Base-by-base conservation (phyloP, 257 asterid species). In the Nicotiana paniculata region DNA sequence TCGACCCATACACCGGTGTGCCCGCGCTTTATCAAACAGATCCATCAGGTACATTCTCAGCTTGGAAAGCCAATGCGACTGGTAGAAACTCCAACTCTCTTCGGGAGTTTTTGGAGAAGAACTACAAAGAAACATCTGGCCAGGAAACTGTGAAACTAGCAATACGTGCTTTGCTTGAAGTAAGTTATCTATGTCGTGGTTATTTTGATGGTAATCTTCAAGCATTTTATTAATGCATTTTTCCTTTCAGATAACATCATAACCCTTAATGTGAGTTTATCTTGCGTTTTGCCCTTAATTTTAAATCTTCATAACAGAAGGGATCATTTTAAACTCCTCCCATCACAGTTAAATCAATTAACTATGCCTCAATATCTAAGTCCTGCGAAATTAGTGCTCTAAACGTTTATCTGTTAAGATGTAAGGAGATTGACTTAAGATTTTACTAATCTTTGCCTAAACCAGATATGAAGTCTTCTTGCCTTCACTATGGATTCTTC, bases 11-110 rank as follows among this genome's bases (percentile, higher is more conserved):
- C 90, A 92, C 96, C 0, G 94, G 89, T 58, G 89, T 81, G 83
- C 99, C 99, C 64, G 82, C 97, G 54, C 97, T 96, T 57, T 96
- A 96, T 83, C 99, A 96, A 89, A 96, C 99, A 21, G 99, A 96
- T 83, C 99, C 99, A 53, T 96, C 99, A 0, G 99, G 99, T 24
- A 96, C 99, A 30, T 96, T 96, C 86, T 96, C 99, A 11, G 97
- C 99, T 26, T 96, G 99, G 99, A 94, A 94, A 84, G 99, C 99
- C 53, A 96, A 96, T 89, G 97, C 99, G 24, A 94, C 99, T 64
- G 99, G 98, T 83, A 90, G 99, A 85, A 94, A 94, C 89, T 96
- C 98, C 72, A 96, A 94, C 88, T 93, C 98, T 15, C 90, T 92
- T 43, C 85, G 99, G 72, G 99, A 96, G 89, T 96, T 94, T 87